These are phyloP conservation scores for Metschnikowia kunwiensis DNA, from an alignment of 805 yeast species.

Conservation along the genomic window DNA sequence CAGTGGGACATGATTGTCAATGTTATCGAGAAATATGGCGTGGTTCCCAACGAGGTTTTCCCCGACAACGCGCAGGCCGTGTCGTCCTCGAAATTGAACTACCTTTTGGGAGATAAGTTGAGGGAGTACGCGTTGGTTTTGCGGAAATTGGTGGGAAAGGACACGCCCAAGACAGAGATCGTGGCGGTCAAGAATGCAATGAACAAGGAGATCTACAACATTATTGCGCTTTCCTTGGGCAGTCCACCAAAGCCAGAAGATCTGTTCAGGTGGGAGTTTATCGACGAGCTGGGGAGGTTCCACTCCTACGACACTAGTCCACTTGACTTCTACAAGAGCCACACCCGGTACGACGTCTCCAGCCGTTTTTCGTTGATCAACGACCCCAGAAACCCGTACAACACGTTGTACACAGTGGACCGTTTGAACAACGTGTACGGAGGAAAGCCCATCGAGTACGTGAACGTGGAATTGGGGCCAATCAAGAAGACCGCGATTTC, in stretches of 20 bases:
- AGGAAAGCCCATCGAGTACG: conserved; percentile 67
- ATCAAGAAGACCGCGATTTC: conserved; percentile 61
- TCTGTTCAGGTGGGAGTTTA: conserved; percentile 68
- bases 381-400: conserved; percentile 76
- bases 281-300: conserved; percentile 65
- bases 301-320: conserved; percentile 59
- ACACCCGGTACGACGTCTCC: conserved; percentile 50
- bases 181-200: conserved; percentile 33
- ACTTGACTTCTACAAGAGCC: conserved; percentile 54
- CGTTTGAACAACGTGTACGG: conserved; percentile 70
- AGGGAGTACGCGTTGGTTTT: conserved; percentile 75
- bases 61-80: conserved; percentile 66
- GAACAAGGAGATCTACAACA: conserved; percentile 62
- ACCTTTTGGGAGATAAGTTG: conserved; percentile 62
- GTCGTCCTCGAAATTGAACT: conserved; percentile 55
- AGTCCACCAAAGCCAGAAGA: conserved; percentile 74
- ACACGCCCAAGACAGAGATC: conserved; percentile 40
- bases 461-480: conserved; percentile 60
- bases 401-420: conserved; percentile 64
- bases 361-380: conserved; percentile 65
- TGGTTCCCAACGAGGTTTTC: conserved; percentile 69
- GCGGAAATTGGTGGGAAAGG: conserved; percentile 48
- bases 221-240: conserved; percentile 68
- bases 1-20: conserved; percentile 83
- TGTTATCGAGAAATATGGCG: conserved; percentile 73